Evolutionary conservation across 1,284 basidiomycete genomes (phyloP).

Genomic region (Ganoderma sinense): DNA sequence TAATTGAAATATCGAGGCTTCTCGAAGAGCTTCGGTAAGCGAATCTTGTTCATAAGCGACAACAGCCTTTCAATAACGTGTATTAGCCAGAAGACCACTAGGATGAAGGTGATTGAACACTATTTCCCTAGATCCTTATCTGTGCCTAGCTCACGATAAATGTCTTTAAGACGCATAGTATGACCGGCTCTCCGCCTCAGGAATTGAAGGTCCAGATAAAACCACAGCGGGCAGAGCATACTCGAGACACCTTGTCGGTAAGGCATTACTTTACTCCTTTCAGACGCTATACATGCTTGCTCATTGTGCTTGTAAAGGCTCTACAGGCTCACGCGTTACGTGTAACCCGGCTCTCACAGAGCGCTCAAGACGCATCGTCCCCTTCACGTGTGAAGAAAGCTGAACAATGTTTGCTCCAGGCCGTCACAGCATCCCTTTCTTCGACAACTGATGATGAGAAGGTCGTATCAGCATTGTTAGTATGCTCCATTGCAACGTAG

Average conservation of each 20-base stretch:
- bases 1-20: constrained; percentile 18
- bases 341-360: constrained; percentile 7
- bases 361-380: not conserved
- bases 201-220: not conserved
- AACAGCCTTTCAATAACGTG: not conserved
- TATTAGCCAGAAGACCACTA: not conserved
- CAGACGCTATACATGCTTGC: not conserved
- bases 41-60: not conserved
- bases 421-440: constrained; percentile 13
- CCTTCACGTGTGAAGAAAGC: constrained; percentile 1
- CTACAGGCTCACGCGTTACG: constrained; percentile 29
- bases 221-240: constrained; percentile 16
- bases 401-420: constrained; percentile 19
- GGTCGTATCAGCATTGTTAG: constrained; percentile 16
- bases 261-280: not conserved
- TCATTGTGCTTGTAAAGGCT: constrained; percentile 19
- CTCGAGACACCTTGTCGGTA: constrained; percentile 27
- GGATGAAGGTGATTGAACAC: not conserved
- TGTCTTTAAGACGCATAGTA: not conserved
- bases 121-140: not conserved
- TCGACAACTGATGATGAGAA: constrained; percentile 8
- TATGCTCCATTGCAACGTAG: not conserved
- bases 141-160: not conserved
- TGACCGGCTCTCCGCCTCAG: not conserved
- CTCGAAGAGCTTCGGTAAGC: constrained; percentile 22